Evolutionary conservation across 2,329 filamentous ascomycete genomes (phyloP).

Genomic region (Mariannaea sp.): DNA sequence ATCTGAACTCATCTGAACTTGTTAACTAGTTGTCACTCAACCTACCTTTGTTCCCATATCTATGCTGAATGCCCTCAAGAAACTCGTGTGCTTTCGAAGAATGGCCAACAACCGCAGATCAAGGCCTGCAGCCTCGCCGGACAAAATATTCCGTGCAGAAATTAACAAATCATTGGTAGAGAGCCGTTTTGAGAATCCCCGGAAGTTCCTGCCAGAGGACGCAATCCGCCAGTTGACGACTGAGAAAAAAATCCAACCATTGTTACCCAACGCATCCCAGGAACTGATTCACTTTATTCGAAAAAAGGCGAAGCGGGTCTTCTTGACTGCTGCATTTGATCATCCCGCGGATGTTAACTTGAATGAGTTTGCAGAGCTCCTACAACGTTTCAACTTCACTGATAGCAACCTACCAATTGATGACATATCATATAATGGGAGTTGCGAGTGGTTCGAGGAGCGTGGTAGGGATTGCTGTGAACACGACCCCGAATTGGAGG

Average conservation of each 20-base stretch:
- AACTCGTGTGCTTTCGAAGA: neutral
- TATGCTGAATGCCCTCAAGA: neutral
- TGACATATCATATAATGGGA: neutral
- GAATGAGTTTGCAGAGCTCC: neutral
- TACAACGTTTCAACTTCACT: neutral
- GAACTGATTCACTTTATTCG: neutral
- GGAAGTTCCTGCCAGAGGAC: neutral
- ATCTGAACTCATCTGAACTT: too few relatives aligned
- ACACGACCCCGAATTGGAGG: neutral
- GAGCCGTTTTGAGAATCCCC: neutral
- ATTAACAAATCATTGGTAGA: neutral
- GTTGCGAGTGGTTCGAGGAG: neutral
- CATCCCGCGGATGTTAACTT: neutral
- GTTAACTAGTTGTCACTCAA: too few relatives aligned
- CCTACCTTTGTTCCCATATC: neutral
- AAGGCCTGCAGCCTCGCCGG: too few relatives aligned
- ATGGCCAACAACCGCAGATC: neutral
- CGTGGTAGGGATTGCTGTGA: neutral
- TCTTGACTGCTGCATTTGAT: neutral
- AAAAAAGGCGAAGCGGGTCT: neutral
- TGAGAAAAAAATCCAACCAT: neutral
- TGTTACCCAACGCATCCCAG: neutral
- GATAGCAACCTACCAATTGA: conserved; percentile 9
- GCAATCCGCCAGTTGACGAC: neutral
- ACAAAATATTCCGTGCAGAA: neutral